phyloP scores from a whole-genome alignment of 352 stramenopile species.

The Pythium periplocum region DNA sequence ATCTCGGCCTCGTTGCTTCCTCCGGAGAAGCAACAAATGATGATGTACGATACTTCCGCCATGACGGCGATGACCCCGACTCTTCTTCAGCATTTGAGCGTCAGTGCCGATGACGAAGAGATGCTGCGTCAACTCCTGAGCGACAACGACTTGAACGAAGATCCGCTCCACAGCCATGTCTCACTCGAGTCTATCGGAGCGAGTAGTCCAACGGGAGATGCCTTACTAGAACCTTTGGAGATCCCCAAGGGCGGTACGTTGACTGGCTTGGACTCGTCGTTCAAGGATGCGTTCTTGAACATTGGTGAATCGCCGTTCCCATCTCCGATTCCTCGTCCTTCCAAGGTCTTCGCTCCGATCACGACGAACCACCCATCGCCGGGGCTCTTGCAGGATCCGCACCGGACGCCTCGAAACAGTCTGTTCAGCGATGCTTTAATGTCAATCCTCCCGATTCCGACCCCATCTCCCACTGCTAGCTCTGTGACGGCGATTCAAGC shows the following conservation, averaged over 20 bases:
- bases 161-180: conserved; percentile 7
- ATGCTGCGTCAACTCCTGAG: conserved; percentile 40
- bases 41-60: not conserved
- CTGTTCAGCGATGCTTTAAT: conserved; percentile 11
- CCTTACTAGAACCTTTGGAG: conserved; percentile 12
- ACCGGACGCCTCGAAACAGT: conserved; percentile 14
- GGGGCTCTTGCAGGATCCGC: conserved; percentile 6
- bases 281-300: conserved; percentile 26
- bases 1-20: conserved; percentile 4
- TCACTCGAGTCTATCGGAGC: conserved; percentile 7
- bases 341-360: not conserved
- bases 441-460: conserved; percentile 10
- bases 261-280: conserved; percentile 3
- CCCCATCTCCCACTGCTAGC: not conserved
- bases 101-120: conserved; percentile 31
- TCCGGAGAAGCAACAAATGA: conserved; percentile 3
- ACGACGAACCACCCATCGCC: conserved; percentile 5
- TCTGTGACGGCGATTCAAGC: conserved; percentile 22
- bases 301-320: conserved; percentile 15
- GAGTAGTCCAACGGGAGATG: conserved; percentile 6
- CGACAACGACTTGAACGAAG: conserved; percentile 37
- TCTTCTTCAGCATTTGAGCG: conserved; percentile 12
- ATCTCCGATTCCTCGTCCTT: conserved; percentile 6
- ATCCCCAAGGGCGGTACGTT: conserved; percentile 6
- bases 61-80: not conserved